Percentiles rank a stretch among this genome's conserved stretches.
These are phyloP conservation scores for Bombardia bombarda DNA, from an alignment of 495 filamentous ascomycete genomes.

Conservation along the genomic window DNA sequence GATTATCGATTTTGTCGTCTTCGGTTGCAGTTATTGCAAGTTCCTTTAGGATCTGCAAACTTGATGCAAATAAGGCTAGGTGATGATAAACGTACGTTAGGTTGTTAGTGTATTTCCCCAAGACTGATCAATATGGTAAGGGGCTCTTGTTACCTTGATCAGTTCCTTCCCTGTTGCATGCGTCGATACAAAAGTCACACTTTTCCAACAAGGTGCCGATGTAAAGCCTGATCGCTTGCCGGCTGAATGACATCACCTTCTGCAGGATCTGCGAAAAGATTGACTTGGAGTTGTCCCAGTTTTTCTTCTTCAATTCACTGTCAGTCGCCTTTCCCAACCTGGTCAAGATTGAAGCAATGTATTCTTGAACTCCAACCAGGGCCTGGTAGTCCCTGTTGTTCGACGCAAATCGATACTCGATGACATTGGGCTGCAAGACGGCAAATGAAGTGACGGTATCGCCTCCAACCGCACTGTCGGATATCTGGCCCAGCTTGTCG, in stretches of 20 bases:
- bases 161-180: neutral
- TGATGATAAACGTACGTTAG: too few relatives aligned
- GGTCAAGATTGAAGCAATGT: neutral
- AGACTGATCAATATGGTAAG: neutral
- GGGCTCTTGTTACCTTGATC: slow-evolving; percentile 6
- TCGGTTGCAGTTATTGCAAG: too few relatives aligned
- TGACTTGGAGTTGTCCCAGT: neutral
- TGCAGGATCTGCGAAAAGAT: slow-evolving; percentile 1
- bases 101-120: neutral
- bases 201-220: neutral
- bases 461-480: slow-evolving; percentile 8
- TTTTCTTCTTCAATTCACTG: neutral
- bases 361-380: neutral
- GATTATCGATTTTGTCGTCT: too few relatives aligned
- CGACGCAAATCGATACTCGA: slow-evolving; percentile 17
- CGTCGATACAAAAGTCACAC: slow-evolving; percentile 8
- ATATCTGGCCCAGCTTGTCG: slow-evolving; percentile 22
- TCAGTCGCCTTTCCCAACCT: neutral
- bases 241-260: slow-evolving; percentile 9
- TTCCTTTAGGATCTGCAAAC: neutral
- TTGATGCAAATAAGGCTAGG: too few relatives aligned
- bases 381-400: neutral
- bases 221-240: slow-evolving; percentile 3
- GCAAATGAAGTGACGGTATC: slow-evolving; percentile 16
- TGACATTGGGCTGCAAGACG: slow-evolving; percentile 7